phyloP scores from a whole-genome alignment of 495 filamentous ascomycete genomes.

The Xylaria cubensis region DNA sequence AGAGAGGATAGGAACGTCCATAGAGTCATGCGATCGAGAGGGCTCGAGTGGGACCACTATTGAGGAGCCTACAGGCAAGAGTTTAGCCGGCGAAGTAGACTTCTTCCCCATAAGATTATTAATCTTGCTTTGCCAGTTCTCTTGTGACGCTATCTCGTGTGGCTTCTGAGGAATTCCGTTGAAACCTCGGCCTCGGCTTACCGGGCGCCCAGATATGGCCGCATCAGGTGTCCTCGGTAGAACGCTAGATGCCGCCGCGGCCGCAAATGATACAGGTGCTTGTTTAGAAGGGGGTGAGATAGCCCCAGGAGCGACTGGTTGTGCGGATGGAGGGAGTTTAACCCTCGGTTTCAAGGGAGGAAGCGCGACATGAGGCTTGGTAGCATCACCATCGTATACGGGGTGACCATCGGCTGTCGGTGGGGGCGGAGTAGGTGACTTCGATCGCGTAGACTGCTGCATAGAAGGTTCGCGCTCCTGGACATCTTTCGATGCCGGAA shows the following conservation, averaged over 20 bases:
- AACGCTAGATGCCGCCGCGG: conserved; percentile 46
- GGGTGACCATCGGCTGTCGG: conserved; percentile 75
- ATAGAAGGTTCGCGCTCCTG: conserved; percentile 25
- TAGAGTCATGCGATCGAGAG: conserved; percentile 51
- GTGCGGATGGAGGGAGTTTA: conserved; percentile 66
- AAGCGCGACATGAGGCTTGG: conserved; percentile 71
- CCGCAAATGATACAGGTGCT: conserved; percentile 60
- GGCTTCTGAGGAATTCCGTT: conserved; percentile 36
- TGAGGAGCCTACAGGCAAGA: conserved; percentile 61
- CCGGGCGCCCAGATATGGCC: conserved; percentile 33
- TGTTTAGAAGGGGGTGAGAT: conserved; percentile 48
- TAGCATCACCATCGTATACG: conserved; percentile 69
- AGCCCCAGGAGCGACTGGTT: conserved; percentile 42
- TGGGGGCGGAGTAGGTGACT: conserved; percentile 73
- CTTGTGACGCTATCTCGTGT: conserved; percentile 39
- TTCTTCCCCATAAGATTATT: conserved; percentile 73
- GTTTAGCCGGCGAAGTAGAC: conserved; percentile 59
- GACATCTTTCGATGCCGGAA: conserved; percentile 53
- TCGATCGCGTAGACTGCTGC: conserved; percentile 36
- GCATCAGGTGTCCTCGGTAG: conserved; percentile 17
- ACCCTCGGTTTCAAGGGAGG: conserved; percentile 73
- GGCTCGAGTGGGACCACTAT: conserved; percentile 68
- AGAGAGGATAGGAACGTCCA: conserved; percentile 60
- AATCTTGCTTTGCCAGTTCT: conserved; percentile 76
- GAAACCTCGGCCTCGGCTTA: conserved; percentile 34